Base-by-base conservation (phyloP, 352 stramenopile genomes). In the Globisporangium mamillatum region DNA sequence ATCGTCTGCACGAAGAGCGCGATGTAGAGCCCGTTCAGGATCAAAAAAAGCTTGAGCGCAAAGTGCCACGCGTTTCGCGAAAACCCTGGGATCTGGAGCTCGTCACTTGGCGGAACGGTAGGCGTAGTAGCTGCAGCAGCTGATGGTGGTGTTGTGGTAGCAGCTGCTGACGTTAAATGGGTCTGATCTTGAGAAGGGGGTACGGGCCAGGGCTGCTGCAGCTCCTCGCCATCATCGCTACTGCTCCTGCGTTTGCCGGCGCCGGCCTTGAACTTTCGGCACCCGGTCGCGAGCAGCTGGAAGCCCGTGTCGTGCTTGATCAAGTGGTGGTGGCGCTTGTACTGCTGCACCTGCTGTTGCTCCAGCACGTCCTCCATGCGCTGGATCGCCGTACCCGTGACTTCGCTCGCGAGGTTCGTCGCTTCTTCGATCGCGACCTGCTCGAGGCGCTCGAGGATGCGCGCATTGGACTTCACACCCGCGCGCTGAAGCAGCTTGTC, bases 1-100 rank as follows among this genome's bases (percentile, higher is more conserved):
- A 88, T 71, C 50, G 79, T 87, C 58, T 91, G 82, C 6, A 84
- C 60, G 14, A 93, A 71, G 22, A 91, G 69, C 27, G 79, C 82
- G 14, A 82, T 71, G 72, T 80, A 91, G 46, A 93, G 82, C 0
- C 79, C 84, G 61, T 91, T 93, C 18, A 93, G 68, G 63, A 91
- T 87, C 22, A 91, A 46, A 24, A 87, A 61, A 14, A 84, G 56
- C 60, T 87, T 88, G 56, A 92, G 68, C 1, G 58, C 36, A 16
- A 91, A 81, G 32, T 92, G 80, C 80, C 81, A 89, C 2, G 66
- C 70, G 52, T 89, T 85, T 7, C 78, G 72, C 5, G 81, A 89
- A 53, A 89, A 90, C 46, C 75, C 83, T 6, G 61, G 74, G 46
- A 79, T 69, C 14, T 67, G 46, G 6, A 66, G 36, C 22, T 38